phyloP scores from a whole-genome alignment of 495 filamentous ascomycete genomes.

The Aspergillus egyptiacus region DNA sequence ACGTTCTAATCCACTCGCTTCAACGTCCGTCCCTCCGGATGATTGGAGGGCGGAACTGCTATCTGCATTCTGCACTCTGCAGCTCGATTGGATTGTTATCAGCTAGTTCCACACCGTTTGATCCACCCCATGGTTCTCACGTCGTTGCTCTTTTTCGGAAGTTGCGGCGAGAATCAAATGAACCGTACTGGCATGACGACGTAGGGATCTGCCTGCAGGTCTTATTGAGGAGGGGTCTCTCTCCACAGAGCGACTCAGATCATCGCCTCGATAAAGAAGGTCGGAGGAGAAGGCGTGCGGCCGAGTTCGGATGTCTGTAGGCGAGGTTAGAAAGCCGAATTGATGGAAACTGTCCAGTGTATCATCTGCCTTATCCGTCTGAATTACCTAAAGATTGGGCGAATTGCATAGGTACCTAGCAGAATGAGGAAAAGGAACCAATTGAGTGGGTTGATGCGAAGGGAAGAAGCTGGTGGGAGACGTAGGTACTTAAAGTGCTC shows the following conservation, averaged over 20 bases:
- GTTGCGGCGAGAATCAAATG: not conserved
- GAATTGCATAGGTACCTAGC: not conserved
- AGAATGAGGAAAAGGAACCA: not conserved
- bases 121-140: slow-evolving; percentile 1
- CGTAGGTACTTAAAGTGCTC: not conserved
- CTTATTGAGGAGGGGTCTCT: not conserved
- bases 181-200: too few species aligned
- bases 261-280: slow-evolving; percentile 11
- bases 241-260: not conserved
- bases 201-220: not conserved
- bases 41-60: too few species aligned
- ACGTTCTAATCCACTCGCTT: not conserved
- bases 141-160: slow-evolving; percentile 10
- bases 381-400: slow-evolving; percentile 2
- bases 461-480: not conserved
- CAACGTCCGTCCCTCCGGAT: not conserved
- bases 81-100: not conserved
- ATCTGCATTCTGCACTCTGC: too few species aligned
- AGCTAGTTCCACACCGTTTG: not conserved
- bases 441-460: not conserved
- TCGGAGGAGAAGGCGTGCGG: slow-evolving; percentile 4
- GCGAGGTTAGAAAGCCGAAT: too few species aligned
- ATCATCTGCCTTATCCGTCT: not conserved
- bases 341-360: too few species aligned
- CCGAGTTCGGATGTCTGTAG: too few species aligned